Evolutionary conservation across 2,329 filamentous ascomycete genomes (phyloP).

Genomic region (Cordyceps cicadae): DNA sequence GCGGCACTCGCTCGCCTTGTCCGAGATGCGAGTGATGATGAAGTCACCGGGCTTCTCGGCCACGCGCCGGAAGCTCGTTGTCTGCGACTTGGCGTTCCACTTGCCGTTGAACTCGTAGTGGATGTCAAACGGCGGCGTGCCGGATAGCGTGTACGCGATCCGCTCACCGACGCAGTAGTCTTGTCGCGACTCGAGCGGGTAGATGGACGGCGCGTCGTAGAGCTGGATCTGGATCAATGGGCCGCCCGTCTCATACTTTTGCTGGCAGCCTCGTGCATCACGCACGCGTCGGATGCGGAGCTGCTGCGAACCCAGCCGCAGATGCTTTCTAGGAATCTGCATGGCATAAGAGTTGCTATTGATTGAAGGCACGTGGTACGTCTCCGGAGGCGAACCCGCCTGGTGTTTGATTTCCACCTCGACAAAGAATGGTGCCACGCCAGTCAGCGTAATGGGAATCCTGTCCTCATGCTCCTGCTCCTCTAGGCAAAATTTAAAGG

Average conservation of each 20-base stretch:
- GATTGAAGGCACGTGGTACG: slow-evolving; percentile 74
- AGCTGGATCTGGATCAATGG: slow-evolving; percentile 84
- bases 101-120: slow-evolving; percentile 81
- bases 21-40: slow-evolving; percentile 75
- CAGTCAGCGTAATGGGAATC: slow-evolving; percentile 79
- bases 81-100: slow-evolving; percentile 69
- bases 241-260: slow-evolving; percentile 60
- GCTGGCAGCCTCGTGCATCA: slow-evolving; percentile 78
- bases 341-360: slow-evolving; percentile 66
- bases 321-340: slow-evolving; percentile 72
- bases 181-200: slow-evolving; percentile 70
- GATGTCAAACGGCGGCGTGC: slow-evolving; percentile 85
- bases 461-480: slow-evolving; percentile 74
- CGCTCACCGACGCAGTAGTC: slow-evolving; percentile 96
- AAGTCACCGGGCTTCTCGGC: slow-evolving; percentile 88
- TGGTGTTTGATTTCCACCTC: slow-evolving; percentile 93
- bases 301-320: slow-evolving; percentile 83
- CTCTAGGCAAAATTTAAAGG: slow-evolving; percentile 90
- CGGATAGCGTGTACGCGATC: slow-evolving; percentile 83
- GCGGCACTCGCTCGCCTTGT: slow-evolving; percentile 81
- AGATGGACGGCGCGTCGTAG: slow-evolving; percentile 86
- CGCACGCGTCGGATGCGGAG: slow-evolving; percentile 84
- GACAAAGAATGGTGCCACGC: slow-evolving; percentile 77
- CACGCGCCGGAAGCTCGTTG: slow-evolving; percentile 83
- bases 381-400: slow-evolving; percentile 68